A percentile compares a stretch with the other conserved stretches of the same genome.
Evolutionary conservation across 352 stramenopile genomes (phyloP).

Genomic region (Pythium rishiriense): DNA sequence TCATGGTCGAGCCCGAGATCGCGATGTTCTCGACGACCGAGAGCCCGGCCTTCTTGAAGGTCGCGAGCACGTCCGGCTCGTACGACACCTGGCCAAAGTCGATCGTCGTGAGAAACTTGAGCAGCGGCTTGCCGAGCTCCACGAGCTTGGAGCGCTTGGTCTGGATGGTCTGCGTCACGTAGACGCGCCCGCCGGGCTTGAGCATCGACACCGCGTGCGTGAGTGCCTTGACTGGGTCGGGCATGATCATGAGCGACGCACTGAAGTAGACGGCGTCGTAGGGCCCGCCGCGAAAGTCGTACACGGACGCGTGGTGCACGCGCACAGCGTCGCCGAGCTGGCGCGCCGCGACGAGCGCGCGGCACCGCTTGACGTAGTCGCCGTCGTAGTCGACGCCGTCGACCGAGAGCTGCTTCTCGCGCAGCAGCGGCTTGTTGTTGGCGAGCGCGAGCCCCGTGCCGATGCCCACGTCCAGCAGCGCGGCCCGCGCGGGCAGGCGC

Average conservation of each 20-base stretch:
- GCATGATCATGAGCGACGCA: constrained; percentile 92
- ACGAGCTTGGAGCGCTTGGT: constrained; percentile 62
- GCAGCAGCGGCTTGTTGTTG: constrained; percentile 65
- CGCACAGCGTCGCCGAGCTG: constrained; percentile 48
- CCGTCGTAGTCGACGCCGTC: constrained; percentile 90
- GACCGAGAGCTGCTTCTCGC: constrained; percentile 67
- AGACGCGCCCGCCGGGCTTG: constrained; percentile 60
- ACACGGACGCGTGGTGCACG: constrained; percentile 80
- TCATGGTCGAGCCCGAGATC: constrained; percentile 58
- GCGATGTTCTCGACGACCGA: constrained; percentile 52
- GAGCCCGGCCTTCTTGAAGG: constrained; percentile 66
- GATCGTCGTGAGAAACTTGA: constrained; percentile 93
- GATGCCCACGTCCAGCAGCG: constrained; percentile 89
- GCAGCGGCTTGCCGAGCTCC: constrained; percentile 82
- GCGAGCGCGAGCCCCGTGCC: constrained; percentile 77
- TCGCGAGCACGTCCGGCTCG: constrained; percentile 68
- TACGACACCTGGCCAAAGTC: constrained; percentile 91
- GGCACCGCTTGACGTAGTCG: constrained; percentile 82
- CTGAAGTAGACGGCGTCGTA: constrained; percentile 93
- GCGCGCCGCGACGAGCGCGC: constrained; percentile 41
- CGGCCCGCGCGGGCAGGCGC: constrained; percentile 49
- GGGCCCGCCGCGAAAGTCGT: constrained; percentile 61
- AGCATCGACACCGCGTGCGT: constrained; percentile 64
- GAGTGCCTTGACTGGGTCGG: constrained; percentile 83
- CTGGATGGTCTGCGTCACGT: constrained; percentile 93